Conservation (phyloP, 257 asterid species). For the Solanum boliviense region DNA sequence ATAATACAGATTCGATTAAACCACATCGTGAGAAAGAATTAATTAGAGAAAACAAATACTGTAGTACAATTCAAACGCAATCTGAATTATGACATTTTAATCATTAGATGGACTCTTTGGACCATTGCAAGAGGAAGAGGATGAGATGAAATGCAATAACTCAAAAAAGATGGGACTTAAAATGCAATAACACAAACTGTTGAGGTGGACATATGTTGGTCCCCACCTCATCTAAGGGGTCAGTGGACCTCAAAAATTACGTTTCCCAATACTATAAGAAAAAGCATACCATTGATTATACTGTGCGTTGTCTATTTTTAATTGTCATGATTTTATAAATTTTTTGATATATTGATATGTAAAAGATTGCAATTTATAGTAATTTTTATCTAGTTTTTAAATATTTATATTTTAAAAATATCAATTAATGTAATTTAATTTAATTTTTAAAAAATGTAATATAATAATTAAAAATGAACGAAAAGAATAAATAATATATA, state of each 20-base stretch:
- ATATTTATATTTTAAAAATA: too few relatives aligned
- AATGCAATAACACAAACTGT: neutral
- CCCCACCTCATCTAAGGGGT: conserved; percentile 2
- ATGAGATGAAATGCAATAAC: neutral
- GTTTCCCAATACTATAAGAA: conserved; percentile 19
- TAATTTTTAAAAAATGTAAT: too few relatives aligned
- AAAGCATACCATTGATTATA: conserved; percentile 8
- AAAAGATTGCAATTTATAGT: too few relatives aligned
- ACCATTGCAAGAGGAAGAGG: neutral
- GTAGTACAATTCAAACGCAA: neutral
- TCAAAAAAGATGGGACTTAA: neutral
- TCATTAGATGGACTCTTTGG: neutral
- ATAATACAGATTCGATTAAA: neutral
- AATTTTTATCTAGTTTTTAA: too few relatives aligned
- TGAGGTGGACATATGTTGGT: conserved; percentile 13
- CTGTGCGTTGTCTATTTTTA: too few relatives aligned
- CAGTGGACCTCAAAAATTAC: conserved; percentile 10
- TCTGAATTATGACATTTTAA: neutral
- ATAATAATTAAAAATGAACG: too few relatives aligned
- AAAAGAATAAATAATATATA: neutral
- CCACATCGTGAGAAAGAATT: neutral
- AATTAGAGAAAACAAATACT: neutral
- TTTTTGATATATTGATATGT: too few relatives aligned
- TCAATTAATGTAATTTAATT: too few relatives aligned
- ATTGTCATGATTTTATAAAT: neutral